phyloP scores from a whole-genome alignment of 129 eudicot genomes.

The Kitagawia praeruptora region DNA sequence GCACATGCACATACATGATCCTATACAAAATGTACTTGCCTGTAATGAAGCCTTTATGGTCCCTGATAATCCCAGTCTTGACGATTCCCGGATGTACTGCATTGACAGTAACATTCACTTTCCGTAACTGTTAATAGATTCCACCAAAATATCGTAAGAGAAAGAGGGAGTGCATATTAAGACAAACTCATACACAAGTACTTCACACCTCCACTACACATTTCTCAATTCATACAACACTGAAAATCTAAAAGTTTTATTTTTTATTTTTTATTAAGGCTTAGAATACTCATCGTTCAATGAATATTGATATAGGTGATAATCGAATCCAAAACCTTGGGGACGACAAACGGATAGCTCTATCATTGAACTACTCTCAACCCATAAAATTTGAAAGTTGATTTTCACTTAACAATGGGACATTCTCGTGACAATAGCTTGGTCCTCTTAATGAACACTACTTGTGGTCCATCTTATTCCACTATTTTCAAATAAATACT shows the following conservation, averaged over 20 bases:
- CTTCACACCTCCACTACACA: background rate
- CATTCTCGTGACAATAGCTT: too few species aligned
- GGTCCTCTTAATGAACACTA: background rate
- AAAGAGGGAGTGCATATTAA: background rate
- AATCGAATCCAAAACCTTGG: too few species aligned
- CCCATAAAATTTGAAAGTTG: too few species aligned
- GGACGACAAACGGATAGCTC: too few species aligned
- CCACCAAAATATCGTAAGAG: background rate
- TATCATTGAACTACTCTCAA: too few species aligned
- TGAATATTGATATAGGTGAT: too few species aligned
- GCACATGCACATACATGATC: background rate
- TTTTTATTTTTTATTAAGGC: too few species aligned
- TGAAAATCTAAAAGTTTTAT: too few species aligned
- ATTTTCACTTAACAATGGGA: too few species aligned
- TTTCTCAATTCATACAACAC: too few species aligned
- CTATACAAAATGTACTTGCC: constrained; percentile 32
- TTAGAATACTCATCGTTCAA: too few species aligned
- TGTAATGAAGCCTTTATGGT: constrained; percentile 92
- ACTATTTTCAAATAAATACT: background rate
- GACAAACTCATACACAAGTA: background rate
- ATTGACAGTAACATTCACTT: constrained; percentile 81
- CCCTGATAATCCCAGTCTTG: constrained; percentile 93
- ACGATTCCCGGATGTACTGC: constrained; percentile 97
- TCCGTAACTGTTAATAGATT: constrained; percentile 40
- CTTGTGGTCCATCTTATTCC: background rate